Evolutionary conservation across 2,329 filamentous ascomycete species (phyloP).

Genomic region (Alternaria sp.): DNA sequence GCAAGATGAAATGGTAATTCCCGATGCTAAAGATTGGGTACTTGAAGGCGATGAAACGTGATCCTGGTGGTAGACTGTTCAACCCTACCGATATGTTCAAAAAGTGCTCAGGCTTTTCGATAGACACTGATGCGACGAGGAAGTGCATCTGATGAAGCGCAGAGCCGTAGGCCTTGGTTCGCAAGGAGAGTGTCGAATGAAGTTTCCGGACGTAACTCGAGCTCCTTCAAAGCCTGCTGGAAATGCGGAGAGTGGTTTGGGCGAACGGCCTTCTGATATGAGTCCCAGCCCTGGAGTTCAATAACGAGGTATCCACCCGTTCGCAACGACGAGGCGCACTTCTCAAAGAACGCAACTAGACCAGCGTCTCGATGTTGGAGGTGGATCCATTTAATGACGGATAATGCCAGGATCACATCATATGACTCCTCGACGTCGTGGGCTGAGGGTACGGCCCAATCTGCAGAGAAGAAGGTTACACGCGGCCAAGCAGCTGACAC

Average conservation of each 20-base stretch:
- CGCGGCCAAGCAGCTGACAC: conserved; percentile 33
- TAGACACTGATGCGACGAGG: conserved; percentile 47
- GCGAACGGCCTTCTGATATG: conserved; percentile 48
- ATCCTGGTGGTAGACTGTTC: conserved; percentile 3
- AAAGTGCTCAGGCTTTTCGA: conserved; percentile 34
- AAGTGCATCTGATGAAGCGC: conserved; percentile 39
- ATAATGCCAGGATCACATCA: conserved; percentile 50
- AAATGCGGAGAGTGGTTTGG: conserved; percentile 47
- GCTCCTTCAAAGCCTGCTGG: conserved; percentile 29
- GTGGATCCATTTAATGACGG: conserved; percentile 53
- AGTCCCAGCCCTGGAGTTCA: conserved; percentile 49
- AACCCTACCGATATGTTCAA: conserved; percentile 14
- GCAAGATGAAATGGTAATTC: conserved; percentile 12
- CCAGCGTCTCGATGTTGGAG: conserved; percentile 48
- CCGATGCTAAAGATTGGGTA: conserved; percentile 20
- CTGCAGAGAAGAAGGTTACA: conserved; percentile 44
- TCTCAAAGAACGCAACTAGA: conserved; percentile 43
- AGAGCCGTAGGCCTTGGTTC: conserved; percentile 36
- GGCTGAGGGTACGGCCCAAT: conserved; percentile 42
- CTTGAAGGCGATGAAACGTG: conserved; percentile 15
- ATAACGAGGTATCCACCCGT: conserved; percentile 44
- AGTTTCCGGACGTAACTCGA: conserved; percentile 46
- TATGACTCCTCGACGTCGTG: conserved; percentile 38
- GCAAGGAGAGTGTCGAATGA: conserved; percentile 43
- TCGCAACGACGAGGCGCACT: conserved; percentile 40